A percentile compares a stretch with the other conserved stretches of the same genome.
These are phyloP conservation scores for Cladobotryum protrusum DNA, from an alignment of 2,329 filamentous ascomycete species.

Conservation along the genomic window DNA sequence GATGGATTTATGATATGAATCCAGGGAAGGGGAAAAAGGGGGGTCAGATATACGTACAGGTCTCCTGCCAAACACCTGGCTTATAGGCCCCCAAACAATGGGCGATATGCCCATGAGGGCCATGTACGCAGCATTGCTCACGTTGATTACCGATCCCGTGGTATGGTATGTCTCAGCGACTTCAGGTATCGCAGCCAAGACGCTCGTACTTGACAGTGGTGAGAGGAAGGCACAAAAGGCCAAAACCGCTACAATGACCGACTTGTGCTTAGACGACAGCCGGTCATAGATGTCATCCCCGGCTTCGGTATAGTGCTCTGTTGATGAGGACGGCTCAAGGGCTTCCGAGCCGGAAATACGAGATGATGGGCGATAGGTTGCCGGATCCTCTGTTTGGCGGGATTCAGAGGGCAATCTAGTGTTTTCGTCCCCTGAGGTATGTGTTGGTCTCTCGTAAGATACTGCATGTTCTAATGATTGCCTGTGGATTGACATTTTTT, in stretches of 20 bases:
- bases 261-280: conserved; percentile 56
- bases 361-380: conserved; percentile 19
- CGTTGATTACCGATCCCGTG: conserved; percentile 62
- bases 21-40: too few relatives aligned
- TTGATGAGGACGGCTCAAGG: conserved; percentile 16
- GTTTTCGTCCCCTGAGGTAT: not conserved
- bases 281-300: conserved; percentile 57
- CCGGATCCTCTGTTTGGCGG: not conserved
- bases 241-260: conserved; percentile 60
- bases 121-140: conserved; percentile 71
- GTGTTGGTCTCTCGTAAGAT: not conserved
- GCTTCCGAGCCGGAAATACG: conserved; percentile 26
- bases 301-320: conserved; percentile 20
- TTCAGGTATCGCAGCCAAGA: conserved; percentile 68
- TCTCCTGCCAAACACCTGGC: conserved; percentile 56
- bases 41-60: conserved; percentile 36
- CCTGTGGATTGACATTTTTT: not conserved
- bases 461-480: not conserved
- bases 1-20: too few relatives aligned
- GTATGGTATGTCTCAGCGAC: conserved; percentile 60
- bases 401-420: not conserved
- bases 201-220: conserved; percentile 67
- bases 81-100: conserved; percentile 66
- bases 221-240: conserved; percentile 72
- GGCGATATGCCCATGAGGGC: conserved; percentile 66